A percentile compares a stretch with the other conserved stretches of the same genome.
These are phyloP conservation scores for Phialocephala subalpina DNA, from an alignment of 2,329 filamentous ascomycete species.

Conservation along the genomic window DNA sequence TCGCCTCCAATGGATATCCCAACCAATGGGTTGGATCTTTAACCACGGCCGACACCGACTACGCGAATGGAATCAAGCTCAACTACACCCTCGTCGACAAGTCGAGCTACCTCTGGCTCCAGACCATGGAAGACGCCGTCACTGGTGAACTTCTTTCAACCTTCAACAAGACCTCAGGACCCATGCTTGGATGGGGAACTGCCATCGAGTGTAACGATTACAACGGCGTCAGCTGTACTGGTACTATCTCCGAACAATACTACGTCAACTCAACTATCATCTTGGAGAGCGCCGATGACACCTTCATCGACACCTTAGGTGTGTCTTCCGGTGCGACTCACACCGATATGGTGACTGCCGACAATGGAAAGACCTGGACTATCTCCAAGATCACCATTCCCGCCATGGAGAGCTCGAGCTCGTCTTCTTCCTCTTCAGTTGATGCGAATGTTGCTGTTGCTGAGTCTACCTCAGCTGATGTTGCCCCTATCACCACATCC, in stretches of 20 bases:
- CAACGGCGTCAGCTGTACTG: constrained; percentile 8
- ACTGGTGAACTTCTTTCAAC: constrained; percentile 34
- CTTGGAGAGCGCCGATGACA: constrained; percentile 2
- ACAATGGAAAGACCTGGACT: constrained; percentile 18
- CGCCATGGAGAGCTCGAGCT: constrained; percentile 5
- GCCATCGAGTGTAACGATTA: constrained; percentile 16
- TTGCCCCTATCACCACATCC: no score
- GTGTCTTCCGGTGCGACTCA: background rate
- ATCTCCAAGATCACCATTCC: constrained; percentile 12
- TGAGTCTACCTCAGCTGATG: no score
- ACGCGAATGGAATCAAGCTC: constrained; percentile 37
- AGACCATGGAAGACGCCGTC: constrained; percentile 29
- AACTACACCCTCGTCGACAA: constrained; percentile 40
- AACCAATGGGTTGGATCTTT: constrained; percentile 38
- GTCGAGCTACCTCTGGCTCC: constrained; percentile 37
- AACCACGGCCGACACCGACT: constrained; percentile 34
- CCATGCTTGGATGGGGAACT: constrained; percentile 37
- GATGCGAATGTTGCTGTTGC: no score
- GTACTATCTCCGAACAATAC: constrained; percentile 8
- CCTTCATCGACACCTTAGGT: constrained; percentile 10
- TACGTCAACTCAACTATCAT: constrained; percentile 18
- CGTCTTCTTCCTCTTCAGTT: no score
- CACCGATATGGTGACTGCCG: constrained; percentile 6
- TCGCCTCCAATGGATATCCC: constrained; percentile 22
- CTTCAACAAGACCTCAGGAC: constrained; percentile 36